These are phyloP conservation scores for Erysimum cheiranthoides DNA, from an alignment of 345 rosid species.

Conservation along the genomic window DNA sequence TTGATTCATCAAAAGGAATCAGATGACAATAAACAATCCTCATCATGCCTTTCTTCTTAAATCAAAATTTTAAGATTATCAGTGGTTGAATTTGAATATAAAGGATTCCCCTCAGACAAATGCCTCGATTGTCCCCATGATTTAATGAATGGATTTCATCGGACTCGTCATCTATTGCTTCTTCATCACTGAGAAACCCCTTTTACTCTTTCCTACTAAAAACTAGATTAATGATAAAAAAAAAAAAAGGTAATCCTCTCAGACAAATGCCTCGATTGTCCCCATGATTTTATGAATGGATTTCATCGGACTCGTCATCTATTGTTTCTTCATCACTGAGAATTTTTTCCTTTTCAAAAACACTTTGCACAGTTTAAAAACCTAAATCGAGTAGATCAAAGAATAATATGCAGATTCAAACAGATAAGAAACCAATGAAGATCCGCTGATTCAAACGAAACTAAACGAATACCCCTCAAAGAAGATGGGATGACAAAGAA, in stretches of 20 bases:
- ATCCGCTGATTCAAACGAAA: not conserved
- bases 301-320: conserved; percentile 69
- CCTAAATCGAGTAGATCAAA: not conserved
- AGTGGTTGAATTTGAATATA: not conserved
- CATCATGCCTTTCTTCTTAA: conserved; percentile 34
- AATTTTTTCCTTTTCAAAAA: conserved; percentile 3
- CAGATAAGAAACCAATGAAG: not conserved
- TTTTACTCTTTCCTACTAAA: not conserved
- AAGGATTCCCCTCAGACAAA: conserved; percentile 65
- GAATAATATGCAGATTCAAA: not conserved
- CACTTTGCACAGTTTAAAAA: too few relatives aligned
- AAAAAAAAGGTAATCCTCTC: conserved; percentile 45
- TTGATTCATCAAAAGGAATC: conserved; percentile 40
- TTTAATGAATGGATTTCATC: conserved; percentile 58
- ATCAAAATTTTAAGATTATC: too few relatives aligned
- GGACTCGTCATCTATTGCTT: conserved; percentile 69
- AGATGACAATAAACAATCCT: conserved; percentile 48
- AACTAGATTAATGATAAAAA: too few relatives aligned
- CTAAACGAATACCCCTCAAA: not conserved
- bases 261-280: conserved; percentile 73
- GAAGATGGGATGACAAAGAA: not conserved
- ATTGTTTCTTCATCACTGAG: conserved; percentile 52
- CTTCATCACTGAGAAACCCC: conserved; percentile 60
- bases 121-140: conserved; percentile 75
- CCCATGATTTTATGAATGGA: conserved; percentile 57